Percentiles rank a stretch among this genome's conserved stretches.
Evolutionary conservation across 202 grass and related monocot species (phyloP).

Genomic region (Schoenoplectus triqueter): DNA sequence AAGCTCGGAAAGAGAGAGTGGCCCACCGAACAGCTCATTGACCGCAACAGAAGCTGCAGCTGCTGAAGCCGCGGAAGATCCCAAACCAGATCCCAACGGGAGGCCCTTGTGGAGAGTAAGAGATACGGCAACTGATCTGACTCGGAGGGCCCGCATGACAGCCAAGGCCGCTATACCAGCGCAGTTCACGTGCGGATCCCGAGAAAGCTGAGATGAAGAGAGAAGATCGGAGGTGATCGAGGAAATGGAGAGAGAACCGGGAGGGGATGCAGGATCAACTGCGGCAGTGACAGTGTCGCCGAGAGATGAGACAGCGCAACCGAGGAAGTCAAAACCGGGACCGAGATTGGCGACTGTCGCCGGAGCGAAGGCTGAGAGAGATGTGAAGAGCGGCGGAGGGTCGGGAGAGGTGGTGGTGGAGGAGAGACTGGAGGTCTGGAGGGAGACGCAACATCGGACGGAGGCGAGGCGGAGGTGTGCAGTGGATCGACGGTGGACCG

Average conservation of each 20-base stretch:
- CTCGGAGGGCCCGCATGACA: slow-evolving; percentile 61
- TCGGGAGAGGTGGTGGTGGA: slow-evolving; percentile 40
- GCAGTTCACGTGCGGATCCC: slow-evolving; percentile 74
- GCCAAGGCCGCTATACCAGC: slow-evolving; percentile 73
- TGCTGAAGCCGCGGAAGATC: slow-evolving; percentile 75
- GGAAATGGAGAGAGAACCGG: slow-evolving; percentile 68
- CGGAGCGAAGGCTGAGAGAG: slow-evolving; percentile 71
- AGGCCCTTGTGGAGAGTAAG: slow-evolving; percentile 81
- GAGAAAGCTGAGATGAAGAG: slow-evolving; percentile 55
- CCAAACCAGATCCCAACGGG: slow-evolving; percentile 83
- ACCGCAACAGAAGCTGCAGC: slow-evolving; percentile 74
- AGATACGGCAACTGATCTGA: slow-evolving; percentile 71
- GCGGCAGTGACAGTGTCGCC: slow-evolving; percentile 79
- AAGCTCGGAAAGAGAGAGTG: slow-evolving; percentile 58
- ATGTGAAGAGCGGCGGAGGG: slow-evolving; percentile 56
- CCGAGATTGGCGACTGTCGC: slow-evolving; percentile 88
- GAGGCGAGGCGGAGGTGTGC: not conserved
- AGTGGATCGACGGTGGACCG: not conserved
- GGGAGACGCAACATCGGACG: slow-evolving; percentile 31
- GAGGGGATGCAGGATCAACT: slow-evolving; percentile 55
- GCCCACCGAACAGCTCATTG: slow-evolving; percentile 75
- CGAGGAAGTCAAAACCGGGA: slow-evolving; percentile 86
- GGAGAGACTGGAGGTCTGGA: slow-evolving; percentile 2
- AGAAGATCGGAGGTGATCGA: slow-evolving; percentile 55
- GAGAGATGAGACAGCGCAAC: slow-evolving; percentile 71